Evolutionary conservation across 441 rosid genomes (phyloP).

Genomic region (Arabidopsis lyrata): DNA sequence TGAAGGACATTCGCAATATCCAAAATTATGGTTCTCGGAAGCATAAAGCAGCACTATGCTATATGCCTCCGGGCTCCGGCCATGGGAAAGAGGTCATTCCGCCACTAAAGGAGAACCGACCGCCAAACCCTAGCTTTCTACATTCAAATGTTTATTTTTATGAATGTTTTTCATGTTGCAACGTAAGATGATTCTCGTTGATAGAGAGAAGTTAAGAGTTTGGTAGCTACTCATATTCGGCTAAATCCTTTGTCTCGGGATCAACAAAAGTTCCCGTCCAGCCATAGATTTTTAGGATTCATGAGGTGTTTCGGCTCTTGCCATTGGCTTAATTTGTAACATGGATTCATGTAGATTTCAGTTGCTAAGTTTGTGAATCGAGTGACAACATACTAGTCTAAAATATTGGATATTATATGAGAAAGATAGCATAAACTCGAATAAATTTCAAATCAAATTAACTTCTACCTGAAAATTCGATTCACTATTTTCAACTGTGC

Average conservation of each 20-base stretch:
- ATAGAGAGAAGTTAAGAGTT: background rate
- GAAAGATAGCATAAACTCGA: slow-evolving; percentile 20
- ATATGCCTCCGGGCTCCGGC: background rate
- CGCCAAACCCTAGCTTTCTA: background rate
- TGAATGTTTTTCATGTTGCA: background rate
- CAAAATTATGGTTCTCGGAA: background rate
- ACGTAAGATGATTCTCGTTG: background rate
- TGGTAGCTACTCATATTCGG: no score
- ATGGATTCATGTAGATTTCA: background rate
- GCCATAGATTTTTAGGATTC: no score
- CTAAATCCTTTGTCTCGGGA: no score
- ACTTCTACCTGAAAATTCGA: slow-evolving; percentile 22
- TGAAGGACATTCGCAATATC: background rate
- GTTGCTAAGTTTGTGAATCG: slow-evolving; percentile 1
- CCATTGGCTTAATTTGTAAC: background rate
- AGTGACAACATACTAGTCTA: background rate
- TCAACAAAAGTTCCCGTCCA: no score
- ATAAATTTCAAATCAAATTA: slow-evolving; percentile 31
- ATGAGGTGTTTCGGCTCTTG: no score
- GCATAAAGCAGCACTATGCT: background rate
- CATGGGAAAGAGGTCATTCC: background rate
- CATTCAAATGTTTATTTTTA: background rate
- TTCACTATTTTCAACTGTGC: slow-evolving; percentile 19
- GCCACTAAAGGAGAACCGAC: background rate
- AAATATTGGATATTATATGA: slow-evolving; percentile 19